Base-by-base conservation (phyloP, 306 rosid species). In the Cicer judaicum region DNA sequence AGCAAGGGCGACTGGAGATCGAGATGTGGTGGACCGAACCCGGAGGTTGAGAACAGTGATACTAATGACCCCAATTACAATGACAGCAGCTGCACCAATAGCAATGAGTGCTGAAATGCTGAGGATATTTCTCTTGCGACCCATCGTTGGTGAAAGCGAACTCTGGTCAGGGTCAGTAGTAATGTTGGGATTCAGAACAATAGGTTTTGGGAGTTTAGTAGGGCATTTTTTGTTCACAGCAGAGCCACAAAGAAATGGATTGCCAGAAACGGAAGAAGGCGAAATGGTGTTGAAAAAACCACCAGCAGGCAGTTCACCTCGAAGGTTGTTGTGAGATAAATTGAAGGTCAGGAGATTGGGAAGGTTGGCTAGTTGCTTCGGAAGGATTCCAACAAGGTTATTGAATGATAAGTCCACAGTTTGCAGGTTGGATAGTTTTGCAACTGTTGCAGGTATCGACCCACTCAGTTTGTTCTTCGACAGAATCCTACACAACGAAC, bases 81-180 rank as follows among this genome's bases (percentile, higher is more conserved):
- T 95, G 77, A 89, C 89, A 74, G 93, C 96, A 9, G 99, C 99
- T 73, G 99, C 99, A 60, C 97, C 99, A 67, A 95, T 95, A 82
- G 99, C 99, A 54, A 95, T 88, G 75, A 95, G 98, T 5, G 99
- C 92, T 53, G 99, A 95, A 80, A 95, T 89, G 89, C 99, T 95
- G 77, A 95, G 99, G 76, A 95, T 86, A 80, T 87, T 95, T 82
- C 90, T 87, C 54, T 87, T 92, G 81, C 86, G 98, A 60, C 89
- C 91, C 53, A 79, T 56, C 61, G 34, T 87, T 39, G 93, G 59
- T 75, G 96, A 85, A 46, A 85, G 68, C 46, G 86, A 54, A 59
- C 92, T 83, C 0, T 89, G 10, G n/a, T 65, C 75, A 43, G 86
- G 13, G 44, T 92, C 98, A 15, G 89, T 80, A 9, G 97, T 67